Percentiles rank a stretch among this genome's conserved stretches.
These are phyloP conservation scores for Ajuga chamaepitys DNA, from an alignment of 257 asterid genomes.

Conservation along the genomic window DNA sequence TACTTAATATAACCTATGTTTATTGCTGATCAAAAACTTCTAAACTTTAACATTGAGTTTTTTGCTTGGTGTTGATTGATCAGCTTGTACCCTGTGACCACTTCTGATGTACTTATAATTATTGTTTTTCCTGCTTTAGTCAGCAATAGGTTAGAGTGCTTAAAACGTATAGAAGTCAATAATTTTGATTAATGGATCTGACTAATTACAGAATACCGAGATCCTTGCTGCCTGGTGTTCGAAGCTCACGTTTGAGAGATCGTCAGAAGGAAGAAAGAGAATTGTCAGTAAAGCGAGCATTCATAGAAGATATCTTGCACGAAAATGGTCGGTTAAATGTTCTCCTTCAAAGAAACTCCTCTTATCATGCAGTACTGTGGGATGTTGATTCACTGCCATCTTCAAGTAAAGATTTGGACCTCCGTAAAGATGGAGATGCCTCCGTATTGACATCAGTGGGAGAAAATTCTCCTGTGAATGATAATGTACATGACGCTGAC, in stretches of 20 bases:
- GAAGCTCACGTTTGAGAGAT: conserved; percentile 83
- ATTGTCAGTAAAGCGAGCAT: conserved; percentile 75
- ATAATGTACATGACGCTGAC: conserved; percentile 29
- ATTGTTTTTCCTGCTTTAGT: conserved; percentile 16
- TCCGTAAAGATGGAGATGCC: conserved; percentile 29
- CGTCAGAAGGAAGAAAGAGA: conserved; percentile 94
- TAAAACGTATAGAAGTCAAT: neutral
- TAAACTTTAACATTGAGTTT: no score
- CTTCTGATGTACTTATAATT: no score
- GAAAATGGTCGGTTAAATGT: conserved; percentile 54
- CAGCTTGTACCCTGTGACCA: no score
- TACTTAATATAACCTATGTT: no score
- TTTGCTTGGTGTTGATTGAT: no score
- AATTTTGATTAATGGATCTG: conserved; percentile 20
- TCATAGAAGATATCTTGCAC: conserved; percentile 67
- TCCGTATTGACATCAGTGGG: conserved; percentile 24
- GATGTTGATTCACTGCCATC: conserved; percentile 65
- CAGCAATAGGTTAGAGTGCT: conserved; percentile 7
- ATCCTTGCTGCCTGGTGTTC: conserved; percentile 81
- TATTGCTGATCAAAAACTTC: no score
- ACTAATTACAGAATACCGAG: conserved; percentile 79
- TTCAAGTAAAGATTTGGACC: conserved; percentile 49
- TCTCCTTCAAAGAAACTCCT: conserved; percentile 54
- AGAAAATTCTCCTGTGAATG: conserved; percentile 29
- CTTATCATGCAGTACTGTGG: conserved; percentile 65